Evolutionary conservation across 148 eudicot species (phyloP).

Genomic region (Vaccinium macrocarpon): DNA sequence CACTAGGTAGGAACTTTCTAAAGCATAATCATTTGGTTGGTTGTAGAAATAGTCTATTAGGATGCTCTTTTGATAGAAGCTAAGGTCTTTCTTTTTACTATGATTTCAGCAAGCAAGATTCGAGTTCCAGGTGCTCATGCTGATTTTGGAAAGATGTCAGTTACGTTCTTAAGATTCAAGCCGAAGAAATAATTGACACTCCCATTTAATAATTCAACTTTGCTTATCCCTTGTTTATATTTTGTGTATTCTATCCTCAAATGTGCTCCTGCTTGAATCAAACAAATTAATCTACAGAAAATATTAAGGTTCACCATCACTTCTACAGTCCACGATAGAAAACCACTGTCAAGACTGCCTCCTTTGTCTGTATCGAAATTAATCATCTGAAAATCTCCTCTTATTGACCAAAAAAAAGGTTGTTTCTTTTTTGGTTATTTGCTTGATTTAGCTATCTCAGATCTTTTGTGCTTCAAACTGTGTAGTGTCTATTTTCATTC

Average conservation of each 20-base stretch:
- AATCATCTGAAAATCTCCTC: not conserved
- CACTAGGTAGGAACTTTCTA: not conserved
- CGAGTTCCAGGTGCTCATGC: not conserved
- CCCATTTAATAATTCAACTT: not conserved
- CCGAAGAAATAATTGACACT: not conserved
- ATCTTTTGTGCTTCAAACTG: not conserved
- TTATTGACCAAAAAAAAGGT: not conserved
- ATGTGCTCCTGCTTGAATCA: not conserved
- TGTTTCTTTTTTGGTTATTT: constrained; percentile 12
- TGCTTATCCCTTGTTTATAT: not conserved
- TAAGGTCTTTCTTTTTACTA: not conserved
- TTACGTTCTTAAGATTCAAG: not conserved
- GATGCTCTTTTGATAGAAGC: not conserved
- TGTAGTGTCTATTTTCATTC: not conserved
- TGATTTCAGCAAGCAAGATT: not conserved
- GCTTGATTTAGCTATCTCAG: not conserved
- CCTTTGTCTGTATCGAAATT: not conserved
- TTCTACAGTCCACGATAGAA: not conserved
- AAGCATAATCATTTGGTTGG: not conserved
- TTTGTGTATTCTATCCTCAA: not conserved
- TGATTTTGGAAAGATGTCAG: not conserved
- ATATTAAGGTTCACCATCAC: not conserved
- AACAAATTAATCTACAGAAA: not conserved
- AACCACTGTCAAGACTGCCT: not conserved
- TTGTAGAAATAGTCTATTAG: not conserved